These are phyloP conservation scores for Astrothelium macrocarpum DNA, from an alignment of 495 filamentous ascomycete genomes.

Conservation along the genomic window DNA sequence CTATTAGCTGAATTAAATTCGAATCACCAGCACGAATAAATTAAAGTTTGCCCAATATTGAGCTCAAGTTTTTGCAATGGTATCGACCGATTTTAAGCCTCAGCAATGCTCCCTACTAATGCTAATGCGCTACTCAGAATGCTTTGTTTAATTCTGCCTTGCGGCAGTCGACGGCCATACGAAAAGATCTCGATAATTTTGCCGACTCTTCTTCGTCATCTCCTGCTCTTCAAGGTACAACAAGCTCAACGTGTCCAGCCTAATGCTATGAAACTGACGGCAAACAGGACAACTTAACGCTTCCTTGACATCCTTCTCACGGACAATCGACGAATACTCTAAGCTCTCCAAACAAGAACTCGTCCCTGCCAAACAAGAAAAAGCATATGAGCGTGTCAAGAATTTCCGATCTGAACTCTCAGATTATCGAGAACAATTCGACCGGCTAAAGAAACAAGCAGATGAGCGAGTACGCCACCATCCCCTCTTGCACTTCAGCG, in stretches of 20 bases:
- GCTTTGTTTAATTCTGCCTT: conserved; percentile 92
- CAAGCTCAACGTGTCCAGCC: conserved; percentile 76
- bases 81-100: no score
- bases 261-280: conserved; percentile 81
- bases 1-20: not conserved
- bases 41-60: no score
- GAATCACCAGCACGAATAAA: not conserved
- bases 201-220: conserved; percentile 52
- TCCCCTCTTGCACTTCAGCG: not conserved
- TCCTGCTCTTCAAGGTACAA: conserved; percentile 62
- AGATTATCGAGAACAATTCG: conserved; percentile 69
- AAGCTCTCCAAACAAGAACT: conserved; percentile 77
- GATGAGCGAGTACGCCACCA: conserved; percentile 44
- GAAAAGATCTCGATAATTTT: conserved; percentile 71
- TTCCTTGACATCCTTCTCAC: conserved; percentile 76
- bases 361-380: conserved; percentile 76
- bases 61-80: no score
- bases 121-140: no score
- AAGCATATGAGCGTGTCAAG: conserved; percentile 75
- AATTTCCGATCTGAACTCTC: conserved; percentile 74
- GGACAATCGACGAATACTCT: conserved; percentile 90
- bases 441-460: conserved; percentile 59
- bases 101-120: no score
- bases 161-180: conserved; percentile 81
- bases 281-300: conserved; percentile 59